Percentiles rank a stretch among this genome's conserved stretches.
Evolutionary conservation across 2,329 filamentous ascomycete genomes (phyloP).

Genomic region (Fusarium nygamai): DNA sequence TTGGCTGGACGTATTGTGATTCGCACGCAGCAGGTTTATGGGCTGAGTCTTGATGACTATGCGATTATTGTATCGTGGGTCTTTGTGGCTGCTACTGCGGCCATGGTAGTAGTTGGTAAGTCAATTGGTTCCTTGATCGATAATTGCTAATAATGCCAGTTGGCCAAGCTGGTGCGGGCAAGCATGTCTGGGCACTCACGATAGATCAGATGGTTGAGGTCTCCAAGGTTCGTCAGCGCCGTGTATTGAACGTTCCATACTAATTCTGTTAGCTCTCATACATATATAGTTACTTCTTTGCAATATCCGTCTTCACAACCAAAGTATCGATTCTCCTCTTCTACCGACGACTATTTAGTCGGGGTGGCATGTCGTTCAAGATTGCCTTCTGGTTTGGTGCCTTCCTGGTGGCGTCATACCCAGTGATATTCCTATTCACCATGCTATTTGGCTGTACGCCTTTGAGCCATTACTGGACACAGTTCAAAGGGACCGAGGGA

Average conservation of each 20-base stretch:
- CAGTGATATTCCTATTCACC: slow-evolving; percentile 6
- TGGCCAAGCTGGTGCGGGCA: slow-evolving; percentile 9
- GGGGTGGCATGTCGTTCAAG: neutral
- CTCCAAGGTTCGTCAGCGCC: neutral
- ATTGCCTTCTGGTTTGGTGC: slow-evolving; percentile 12
- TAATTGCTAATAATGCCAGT: neutral
- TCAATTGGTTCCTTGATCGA: fast-evolving
- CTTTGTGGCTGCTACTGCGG: slow-evolving; percentile 3
- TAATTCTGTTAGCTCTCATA: neutral
- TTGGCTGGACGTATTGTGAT: neutral
- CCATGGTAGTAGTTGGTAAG: slow-evolving; percentile 12
- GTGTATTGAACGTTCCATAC: neutral
- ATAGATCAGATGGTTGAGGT: neutral
- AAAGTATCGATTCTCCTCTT: slow-evolving; percentile 20
- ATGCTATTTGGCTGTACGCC: slow-evolving; percentile 5
- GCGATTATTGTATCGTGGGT: slow-evolving; percentile 8
- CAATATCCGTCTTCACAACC: slow-evolving; percentile 10
- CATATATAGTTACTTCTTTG: slow-evolving; percentile 11
- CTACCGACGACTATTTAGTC: slow-evolving; percentile 10
- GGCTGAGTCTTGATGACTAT: slow-evolving; percentile 13
- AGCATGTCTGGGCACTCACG: slow-evolving; percentile 18
- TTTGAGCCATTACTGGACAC: slow-evolving; percentile 8
- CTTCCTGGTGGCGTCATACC: neutral
- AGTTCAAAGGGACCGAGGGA: slow-evolving; percentile 1
- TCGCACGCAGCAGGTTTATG: slow-evolving; percentile 2